phyloP scores from a whole-genome alignment of 495 filamentous ascomycete genomes.

The Penicillium nucicola region DNA sequence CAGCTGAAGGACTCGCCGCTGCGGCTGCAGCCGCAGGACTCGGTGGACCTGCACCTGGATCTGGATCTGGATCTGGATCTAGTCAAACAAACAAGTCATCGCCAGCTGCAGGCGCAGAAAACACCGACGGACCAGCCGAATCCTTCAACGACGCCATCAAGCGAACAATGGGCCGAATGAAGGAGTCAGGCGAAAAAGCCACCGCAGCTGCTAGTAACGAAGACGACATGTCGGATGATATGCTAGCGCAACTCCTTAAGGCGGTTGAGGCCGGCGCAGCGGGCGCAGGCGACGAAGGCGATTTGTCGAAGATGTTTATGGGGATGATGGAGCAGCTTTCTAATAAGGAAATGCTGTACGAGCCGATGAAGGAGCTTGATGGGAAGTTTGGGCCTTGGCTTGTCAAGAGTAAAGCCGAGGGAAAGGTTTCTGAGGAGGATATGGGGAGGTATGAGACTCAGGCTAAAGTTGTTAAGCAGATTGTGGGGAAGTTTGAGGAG shows the following conservation, averaged over 20 bases:
- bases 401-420: conserved; percentile 64
- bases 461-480: conserved; percentile 76
- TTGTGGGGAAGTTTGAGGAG: conserved; percentile 84
- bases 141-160: conserved; percentile 89
- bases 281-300: conserved; percentile 71
- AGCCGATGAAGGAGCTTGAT: conserved; percentile 95
- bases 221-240: conserved; percentile 68
- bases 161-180: conserved; percentile 92
- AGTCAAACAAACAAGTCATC: no score
- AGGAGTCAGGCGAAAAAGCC: conserved; percentile 76
- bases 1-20: conserved; percentile 4
- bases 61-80: no score
- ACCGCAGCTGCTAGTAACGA: conserved; percentile 65
- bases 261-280: conserved; percentile 61
- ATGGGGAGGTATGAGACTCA: conserved; percentile 77
- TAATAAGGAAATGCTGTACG: conserved; percentile 96
- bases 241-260: conserved; percentile 82
- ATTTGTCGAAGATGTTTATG: conserved; percentile 87
- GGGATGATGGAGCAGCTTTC: conserved; percentile 99
- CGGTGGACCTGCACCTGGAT: background rate
- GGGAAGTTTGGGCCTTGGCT: conserved; percentile 91
- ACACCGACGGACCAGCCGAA: conserved; percentile 29
- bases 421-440: conserved; percentile 63
- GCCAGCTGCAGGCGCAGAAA: conserved; percentile 10
- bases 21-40: conserved; percentile 5